phyloP scores from a whole-genome alignment of 2,329 filamentous ascomycete species.

The Talaromyces sp. region DNA sequence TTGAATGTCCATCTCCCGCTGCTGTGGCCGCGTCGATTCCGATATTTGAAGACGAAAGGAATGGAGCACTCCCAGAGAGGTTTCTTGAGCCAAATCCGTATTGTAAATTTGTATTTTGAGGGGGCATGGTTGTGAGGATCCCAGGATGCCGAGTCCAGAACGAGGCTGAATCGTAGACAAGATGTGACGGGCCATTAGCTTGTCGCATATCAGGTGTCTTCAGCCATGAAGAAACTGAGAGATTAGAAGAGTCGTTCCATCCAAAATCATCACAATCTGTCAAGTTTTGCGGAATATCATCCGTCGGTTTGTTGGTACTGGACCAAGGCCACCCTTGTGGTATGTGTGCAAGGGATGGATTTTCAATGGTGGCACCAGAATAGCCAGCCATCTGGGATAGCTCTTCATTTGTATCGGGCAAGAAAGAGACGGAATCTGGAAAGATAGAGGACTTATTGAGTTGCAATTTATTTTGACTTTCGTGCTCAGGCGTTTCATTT shows the following conservation, averaged over 20 bases:
- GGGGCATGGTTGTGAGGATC: not conserved
- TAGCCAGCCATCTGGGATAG: not conserved
- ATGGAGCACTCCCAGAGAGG: not conserved
- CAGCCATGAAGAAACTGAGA: not conserved
- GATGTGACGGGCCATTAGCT: not conserved
- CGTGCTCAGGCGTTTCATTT: no score
- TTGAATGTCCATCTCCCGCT: not conserved
- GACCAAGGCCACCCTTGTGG: constrained; percentile 4
- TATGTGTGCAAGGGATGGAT: not conserved
- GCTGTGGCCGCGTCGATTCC: not conserved
- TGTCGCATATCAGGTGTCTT: not conserved
- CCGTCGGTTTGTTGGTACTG: not conserved
- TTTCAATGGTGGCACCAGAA: not conserved
- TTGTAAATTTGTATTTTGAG: not conserved
- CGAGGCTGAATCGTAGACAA: constrained; percentile 8
- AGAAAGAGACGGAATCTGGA: no score
- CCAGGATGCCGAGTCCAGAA: constrained; percentile 15
- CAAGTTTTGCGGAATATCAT: not conserved
- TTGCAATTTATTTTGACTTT: no score
- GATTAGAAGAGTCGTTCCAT: constrained; percentile 5
- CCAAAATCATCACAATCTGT: not conserved
- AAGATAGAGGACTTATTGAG: no score
- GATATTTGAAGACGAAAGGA: constrained; percentile 1
- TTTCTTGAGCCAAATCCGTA: not conserved
- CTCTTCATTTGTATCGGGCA: not conserved